Base-by-base conservation (phyloP, 2,329 filamentous ascomycete genomes). In the Cyclaneusma minus region DNA sequence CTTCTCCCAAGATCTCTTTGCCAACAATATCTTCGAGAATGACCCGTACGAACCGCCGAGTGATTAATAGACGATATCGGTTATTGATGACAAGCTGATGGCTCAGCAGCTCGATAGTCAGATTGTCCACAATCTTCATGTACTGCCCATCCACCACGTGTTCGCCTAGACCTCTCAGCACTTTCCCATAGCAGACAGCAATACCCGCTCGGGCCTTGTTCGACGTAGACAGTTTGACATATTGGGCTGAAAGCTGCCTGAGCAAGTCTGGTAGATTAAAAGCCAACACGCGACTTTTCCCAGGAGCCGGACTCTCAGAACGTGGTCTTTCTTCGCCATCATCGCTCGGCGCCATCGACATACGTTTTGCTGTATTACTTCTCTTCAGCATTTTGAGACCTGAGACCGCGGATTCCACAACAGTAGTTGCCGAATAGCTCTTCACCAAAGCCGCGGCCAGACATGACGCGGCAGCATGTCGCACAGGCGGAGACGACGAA, bases 1-100 rank as follows among this genome's bases (percentile, higher is more conserved):
- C 82, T 50, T 98, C 87, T 8, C 84, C 84, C 3, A 98, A 62
- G 39, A 94, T 78, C 37, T 75, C 71, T 31, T 67, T 66, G 6
- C 83, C 83, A 35, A 95, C 65, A 6, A 89, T 71, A 31, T 85
- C 78, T 42, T 92, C 82, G 7, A 98, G 58, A 24, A 94, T 66
- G 19, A 78, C 76, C 36, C 83, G 75, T 9, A 93, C 70, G 39
- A 87, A 91, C 46, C 78, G 82, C 29, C 89, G 68, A 3, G 83
- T 81, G 32, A 83, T 76, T 10, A 98, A 62, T 10, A 91, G 65
- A 11, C 87, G 77, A 49, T 94, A 93, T 21, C 87, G 75, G 45
- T 93, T 91, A 45, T 82, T 78, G 27, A 64, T 65, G 33, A 94
- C 76, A 28, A 68, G 78, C 3, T 68, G 58, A 42, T 82, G 72